phyloP scores from a whole-genome alignment of 2,329 filamentous ascomycete species.

The Fusarium sp. region DNA sequence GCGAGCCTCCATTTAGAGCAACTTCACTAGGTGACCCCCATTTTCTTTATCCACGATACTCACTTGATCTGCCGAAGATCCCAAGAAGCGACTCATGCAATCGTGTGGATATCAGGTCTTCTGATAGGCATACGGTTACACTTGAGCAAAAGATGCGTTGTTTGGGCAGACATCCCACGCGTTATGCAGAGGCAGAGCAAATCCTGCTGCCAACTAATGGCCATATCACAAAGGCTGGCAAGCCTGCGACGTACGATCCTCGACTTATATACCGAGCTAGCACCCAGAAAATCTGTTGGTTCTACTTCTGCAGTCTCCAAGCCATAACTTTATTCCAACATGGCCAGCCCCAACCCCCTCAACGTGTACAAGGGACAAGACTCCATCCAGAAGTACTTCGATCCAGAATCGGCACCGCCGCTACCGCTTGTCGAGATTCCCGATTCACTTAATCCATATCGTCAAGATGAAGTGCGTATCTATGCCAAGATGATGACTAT shows the following conservation, averaged over 20 bases:
- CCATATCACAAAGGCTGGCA: background rate
- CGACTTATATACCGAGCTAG: background rate
- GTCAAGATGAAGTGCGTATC: slow-evolving; percentile 66
- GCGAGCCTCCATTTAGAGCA: background rate
- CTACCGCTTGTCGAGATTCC: slow-evolving; percentile 71
- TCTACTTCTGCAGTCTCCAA: background rate
- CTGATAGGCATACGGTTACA: background rate
- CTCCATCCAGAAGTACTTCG: slow-evolving; percentile 66
- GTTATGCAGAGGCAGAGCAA: slow-evolving; percentile 2
- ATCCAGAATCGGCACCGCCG: slow-evolving; percentile 66
- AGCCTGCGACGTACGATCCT: background rate
- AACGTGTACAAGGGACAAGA: slow-evolving; percentile 69
- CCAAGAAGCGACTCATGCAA: background rate
- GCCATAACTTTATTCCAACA: slow-evolving; percentile 11
- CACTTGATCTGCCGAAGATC: background rate
- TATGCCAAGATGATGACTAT: slow-evolving; percentile 74
- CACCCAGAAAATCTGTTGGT: background rate
- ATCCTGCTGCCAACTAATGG: background rate
- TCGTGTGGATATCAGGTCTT: background rate
- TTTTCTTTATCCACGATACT: background rate
- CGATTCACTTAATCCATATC: slow-evolving; percentile 64
- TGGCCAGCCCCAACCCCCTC: slow-evolving; percentile 44
- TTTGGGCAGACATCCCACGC: slow-evolving; percentile 4
- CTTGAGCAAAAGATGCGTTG: background rate
- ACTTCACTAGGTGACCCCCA: background rate